phyloP scores from a whole-genome alignment of 1,139 yeast species.

The Nakaseomyces bracarensis region DNA sequence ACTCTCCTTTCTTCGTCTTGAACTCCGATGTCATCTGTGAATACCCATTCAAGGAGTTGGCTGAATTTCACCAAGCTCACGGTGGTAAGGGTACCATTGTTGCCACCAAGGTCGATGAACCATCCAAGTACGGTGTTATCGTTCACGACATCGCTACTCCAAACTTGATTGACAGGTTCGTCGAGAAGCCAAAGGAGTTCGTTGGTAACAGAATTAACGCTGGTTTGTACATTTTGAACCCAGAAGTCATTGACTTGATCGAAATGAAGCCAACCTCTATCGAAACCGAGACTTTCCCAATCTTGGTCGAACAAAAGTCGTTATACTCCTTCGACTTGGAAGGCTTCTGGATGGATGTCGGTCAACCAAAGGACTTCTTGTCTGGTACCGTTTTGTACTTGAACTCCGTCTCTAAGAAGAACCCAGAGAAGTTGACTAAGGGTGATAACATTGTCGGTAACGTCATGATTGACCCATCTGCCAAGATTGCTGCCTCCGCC shows the following conservation, averaged over 20 bases:
- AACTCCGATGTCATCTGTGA: conserved; percentile 99
- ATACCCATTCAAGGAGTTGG: conserved; percentile 91
- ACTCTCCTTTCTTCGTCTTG: conserved; percentile 92
- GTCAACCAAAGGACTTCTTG: conserved; percentile 99
- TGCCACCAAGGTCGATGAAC: conserved; percentile 99
- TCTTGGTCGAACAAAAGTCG: conserved; percentile 77
- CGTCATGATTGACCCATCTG: conserved; percentile 90
- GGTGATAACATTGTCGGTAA: conserved; percentile 80
- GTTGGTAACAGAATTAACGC: conserved; percentile 98
- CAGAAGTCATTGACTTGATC: conserved; percentile 90
- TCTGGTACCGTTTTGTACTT: conserved; percentile 93
- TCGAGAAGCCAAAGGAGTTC: conserved; percentile 98
- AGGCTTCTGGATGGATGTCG: conserved; percentile 99
- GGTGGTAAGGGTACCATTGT: conserved; percentile 98
- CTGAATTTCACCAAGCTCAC: conserved; percentile 86
- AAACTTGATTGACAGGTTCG: conserved; percentile 94
- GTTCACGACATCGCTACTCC: conserved; percentile 92
- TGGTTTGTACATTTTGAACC: conserved; percentile 94
- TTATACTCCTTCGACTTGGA: conserved; percentile 94
- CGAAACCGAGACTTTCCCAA: conserved; percentile 99
- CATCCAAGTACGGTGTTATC: conserved; percentile 98
- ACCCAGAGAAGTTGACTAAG: conserved; percentile 58
- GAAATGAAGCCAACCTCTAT: conserved; percentile 98
- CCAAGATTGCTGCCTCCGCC: conserved; percentile 85
- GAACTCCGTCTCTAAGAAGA: conserved; percentile 74